Percentiles rank a stretch among this genome's conserved stretches.
Conservation (phyloP, 768 basidiomycete species). For the Rhodotorula diobovata region DNA sequence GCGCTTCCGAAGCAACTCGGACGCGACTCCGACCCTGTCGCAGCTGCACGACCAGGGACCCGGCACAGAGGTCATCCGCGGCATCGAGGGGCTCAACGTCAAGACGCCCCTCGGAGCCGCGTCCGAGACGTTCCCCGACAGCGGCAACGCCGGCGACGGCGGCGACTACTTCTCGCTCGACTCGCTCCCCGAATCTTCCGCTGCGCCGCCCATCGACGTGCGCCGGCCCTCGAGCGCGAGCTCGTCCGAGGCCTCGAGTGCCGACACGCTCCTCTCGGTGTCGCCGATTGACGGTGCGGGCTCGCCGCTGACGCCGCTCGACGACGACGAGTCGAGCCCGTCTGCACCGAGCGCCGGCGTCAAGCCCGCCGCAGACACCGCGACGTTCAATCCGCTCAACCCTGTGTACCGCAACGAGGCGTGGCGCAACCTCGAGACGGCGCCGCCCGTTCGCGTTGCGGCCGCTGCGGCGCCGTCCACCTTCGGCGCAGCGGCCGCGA, state of each 20-base stretch:
- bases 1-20: background rate
- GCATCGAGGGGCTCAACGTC: constrained; percentile 23
- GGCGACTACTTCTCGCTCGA: constrained; percentile 27
- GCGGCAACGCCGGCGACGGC: background rate
- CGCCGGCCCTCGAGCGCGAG: background rate
- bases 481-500: background rate
- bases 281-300: background rate
- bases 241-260: background rate
- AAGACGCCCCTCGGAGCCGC: constrained; percentile 14
- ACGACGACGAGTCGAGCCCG: background rate
- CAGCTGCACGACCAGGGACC: background rate
- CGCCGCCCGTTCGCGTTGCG: background rate
- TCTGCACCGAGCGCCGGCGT: background rate
- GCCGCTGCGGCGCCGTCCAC: background rate
- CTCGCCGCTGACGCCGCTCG: background rate
- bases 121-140: background rate
- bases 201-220: no score
- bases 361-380: background rate
- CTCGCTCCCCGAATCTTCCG: background rate
- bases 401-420: constrained; percentile 29
- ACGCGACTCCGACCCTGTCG: background rate
- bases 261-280: background rate
- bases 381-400: background rate
- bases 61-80: background rate
- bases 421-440: constrained; percentile 19